Conservation (phyloP, 208 protist species). For the Leishmania gerbilli region DNA sequence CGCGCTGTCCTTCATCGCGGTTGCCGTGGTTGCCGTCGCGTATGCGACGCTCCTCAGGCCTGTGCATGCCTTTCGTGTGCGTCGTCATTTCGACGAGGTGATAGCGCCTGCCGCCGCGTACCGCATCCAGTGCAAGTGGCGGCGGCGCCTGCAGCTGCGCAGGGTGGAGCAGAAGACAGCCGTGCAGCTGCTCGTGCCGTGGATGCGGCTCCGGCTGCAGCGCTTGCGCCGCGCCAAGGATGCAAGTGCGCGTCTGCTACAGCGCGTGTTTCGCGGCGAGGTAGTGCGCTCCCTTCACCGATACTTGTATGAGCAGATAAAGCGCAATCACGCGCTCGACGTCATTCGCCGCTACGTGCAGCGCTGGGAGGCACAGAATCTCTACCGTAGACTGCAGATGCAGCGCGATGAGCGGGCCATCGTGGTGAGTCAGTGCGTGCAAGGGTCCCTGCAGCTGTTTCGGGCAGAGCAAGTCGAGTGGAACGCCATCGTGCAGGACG, state of each 20-base stretch:
- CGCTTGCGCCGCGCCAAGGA: slow-evolving; percentile 47
- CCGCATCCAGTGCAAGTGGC: slow-evolving; percentile 70
- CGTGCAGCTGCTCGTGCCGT: slow-evolving; percentile 49
- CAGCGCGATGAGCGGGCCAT: slow-evolving; percentile 68
- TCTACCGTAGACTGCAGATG: slow-evolving; percentile 36
- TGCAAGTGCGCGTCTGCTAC: slow-evolving; percentile 57
- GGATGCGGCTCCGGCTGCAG: slow-evolving; percentile 42
- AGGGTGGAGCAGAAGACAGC: slow-evolving; percentile 39
- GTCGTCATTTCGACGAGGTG: slow-evolving; percentile 32
- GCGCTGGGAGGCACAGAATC: slow-evolving; percentile 47
- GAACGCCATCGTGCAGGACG: slow-evolving; percentile 35
- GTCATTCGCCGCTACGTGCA: slow-evolving; percentile 42
- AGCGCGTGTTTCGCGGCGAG: slow-evolving; percentile 67
- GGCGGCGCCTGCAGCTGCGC: slow-evolving; percentile 41
- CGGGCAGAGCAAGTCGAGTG: slow-evolving; percentile 63
- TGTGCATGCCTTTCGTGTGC: slow-evolving; percentile 28
- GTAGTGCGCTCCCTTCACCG: slow-evolving; percentile 55
- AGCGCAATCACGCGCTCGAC: slow-evolving; percentile 43
- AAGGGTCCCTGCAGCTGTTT: slow-evolving; percentile 39
- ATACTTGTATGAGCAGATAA: slow-evolving; percentile 60
- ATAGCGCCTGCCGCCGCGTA: slow-evolving; percentile 62
- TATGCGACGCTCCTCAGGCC: slow-evolving; percentile 35
- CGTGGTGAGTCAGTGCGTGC: slow-evolving; percentile 48
- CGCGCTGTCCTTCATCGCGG: slow-evolving; percentile 12
- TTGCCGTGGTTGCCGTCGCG: slow-evolving; percentile 32